These are phyloP conservation scores for Waltergamsia citrina DNA, from an alignment of 2,329 filamentous ascomycete species.

Conservation along the genomic window DNA sequence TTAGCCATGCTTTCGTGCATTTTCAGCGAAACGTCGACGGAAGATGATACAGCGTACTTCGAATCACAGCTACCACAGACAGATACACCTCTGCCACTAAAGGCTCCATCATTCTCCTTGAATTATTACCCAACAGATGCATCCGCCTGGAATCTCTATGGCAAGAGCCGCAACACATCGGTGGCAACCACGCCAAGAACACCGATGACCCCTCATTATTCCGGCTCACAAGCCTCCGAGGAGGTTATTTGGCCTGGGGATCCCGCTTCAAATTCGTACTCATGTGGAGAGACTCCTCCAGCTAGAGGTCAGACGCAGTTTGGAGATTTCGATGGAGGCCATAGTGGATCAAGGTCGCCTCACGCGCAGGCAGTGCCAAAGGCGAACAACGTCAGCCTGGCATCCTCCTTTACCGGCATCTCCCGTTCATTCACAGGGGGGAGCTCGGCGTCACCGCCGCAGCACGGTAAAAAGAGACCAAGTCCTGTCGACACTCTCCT, in stretches of 20 bases:
- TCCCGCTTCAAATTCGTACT: constrained; percentile 47
- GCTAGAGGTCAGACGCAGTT: constrained; percentile 9
- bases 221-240: constrained; percentile 48
- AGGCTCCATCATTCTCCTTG: constrained; percentile 56
- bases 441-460: constrained; percentile 33
- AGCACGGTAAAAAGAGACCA: constrained; percentile 38
- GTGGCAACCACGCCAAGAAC: constrained; percentile 46
- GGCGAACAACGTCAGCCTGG: constrained; percentile 30
- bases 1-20: constrained; percentile 63
- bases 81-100: constrained; percentile 54
- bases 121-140: constrained; percentile 56
- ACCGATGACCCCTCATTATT: constrained; percentile 45
- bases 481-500: constrained; percentile 55
- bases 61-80: constrained; percentile 47
- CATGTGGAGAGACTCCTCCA: constrained; percentile 54
- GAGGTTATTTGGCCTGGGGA: constrained; percentile 43
- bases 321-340: constrained; percentile 41
- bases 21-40: constrained; percentile 50
- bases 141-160: constrained; percentile 40
- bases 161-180: constrained; percentile 43
- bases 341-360: neutral
- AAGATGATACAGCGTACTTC: constrained; percentile 46
- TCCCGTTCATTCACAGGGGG: constrained; percentile 32
- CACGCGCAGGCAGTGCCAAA: constrained; percentile 1
- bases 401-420: constrained; percentile 45